A percentile compares a stretch with the other conserved stretches of the same genome.
Conservation (phyloP, 2,329 filamentous ascomycete genomes). For the Amauroascus verrucosus region DNA sequence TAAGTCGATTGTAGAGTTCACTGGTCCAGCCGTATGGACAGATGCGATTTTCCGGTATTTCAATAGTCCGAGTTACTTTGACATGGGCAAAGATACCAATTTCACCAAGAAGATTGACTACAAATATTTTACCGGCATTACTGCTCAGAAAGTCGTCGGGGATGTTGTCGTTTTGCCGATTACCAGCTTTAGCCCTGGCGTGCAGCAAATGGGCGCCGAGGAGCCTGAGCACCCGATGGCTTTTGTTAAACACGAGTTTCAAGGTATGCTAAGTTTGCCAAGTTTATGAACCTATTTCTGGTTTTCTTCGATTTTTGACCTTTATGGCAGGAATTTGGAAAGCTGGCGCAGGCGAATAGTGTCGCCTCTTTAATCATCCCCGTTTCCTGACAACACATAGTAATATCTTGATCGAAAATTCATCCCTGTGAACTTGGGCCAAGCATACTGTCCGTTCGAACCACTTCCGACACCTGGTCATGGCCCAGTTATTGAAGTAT, state of each 20-base stretch:
- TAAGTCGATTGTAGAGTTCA: constrained; percentile 82
- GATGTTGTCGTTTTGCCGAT: constrained; percentile 92
- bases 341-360: not conserved
- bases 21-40: constrained; percentile 89
- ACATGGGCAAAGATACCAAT: constrained; percentile 47
- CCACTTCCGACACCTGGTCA: too few relatives aligned
- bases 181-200: constrained; percentile 92
- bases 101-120: constrained; percentile 68
- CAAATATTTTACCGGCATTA: constrained; percentile 82
- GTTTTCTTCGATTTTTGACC: not conserved
- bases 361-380: too few relatives aligned
- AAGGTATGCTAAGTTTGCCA: constrained; percentile 48
- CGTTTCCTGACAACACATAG: too few relatives aligned
- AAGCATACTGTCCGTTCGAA: too few relatives aligned
- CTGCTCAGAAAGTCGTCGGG: constrained; percentile 70
- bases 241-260: constrained; percentile 93
- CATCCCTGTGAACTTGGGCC: too few relatives aligned
- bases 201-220: constrained; percentile 82
- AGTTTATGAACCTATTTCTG: not conserved
- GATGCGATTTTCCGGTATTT: constrained; percentile 87
- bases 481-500: too few relatives aligned
- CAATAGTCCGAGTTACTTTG: constrained; percentile 82
- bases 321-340: constrained; percentile 10
- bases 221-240: constrained; percentile 89
- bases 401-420: not conserved